phyloP scores from a whole-genome alignment of 2,329 filamentous ascomycete species.

The Rasamsonia emersonii region DNA sequence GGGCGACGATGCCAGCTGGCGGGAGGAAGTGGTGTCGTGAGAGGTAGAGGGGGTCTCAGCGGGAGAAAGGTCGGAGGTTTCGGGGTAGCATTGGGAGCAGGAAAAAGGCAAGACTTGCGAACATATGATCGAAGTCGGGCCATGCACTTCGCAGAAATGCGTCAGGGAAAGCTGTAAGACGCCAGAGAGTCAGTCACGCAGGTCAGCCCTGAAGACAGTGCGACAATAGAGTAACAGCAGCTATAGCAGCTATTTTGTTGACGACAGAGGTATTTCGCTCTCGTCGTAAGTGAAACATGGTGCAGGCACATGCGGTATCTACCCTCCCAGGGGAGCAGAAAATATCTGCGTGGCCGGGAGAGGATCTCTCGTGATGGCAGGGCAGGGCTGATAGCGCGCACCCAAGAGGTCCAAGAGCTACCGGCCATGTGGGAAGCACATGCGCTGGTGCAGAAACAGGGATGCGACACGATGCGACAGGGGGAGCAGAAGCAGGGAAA shows the following conservation, averaged over 20 bases:
- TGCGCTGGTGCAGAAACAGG: constrained; percentile 1
- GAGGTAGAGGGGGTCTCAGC: constrained; percentile 32
- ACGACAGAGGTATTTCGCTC: no score
- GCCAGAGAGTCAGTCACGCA: no score
- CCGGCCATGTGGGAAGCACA: not conserved
- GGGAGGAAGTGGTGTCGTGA: constrained; percentile 20
- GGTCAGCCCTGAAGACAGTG: no score
- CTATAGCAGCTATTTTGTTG: no score
- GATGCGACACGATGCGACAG: constrained; percentile 3
- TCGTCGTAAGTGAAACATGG: no score
- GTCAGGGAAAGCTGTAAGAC: constrained; percentile 48
- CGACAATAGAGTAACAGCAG: no score
- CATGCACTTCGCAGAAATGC: constrained; percentile 56
- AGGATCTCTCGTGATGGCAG: no score
- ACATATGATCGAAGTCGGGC: constrained; percentile 54
- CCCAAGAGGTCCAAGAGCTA: no score
- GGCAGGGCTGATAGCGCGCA: no score
- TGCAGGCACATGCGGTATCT: no score
- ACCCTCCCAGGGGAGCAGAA: no score
- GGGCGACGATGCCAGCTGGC: constrained; percentile 14
- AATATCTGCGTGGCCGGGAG: no score
- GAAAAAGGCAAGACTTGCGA: constrained; percentile 49
- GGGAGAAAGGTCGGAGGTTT: constrained; percentile 29
- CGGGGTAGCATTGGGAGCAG: constrained; percentile 44
- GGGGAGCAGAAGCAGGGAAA: constrained; percentile 4